Evolutionary conservation across 768 basidiomycete genomes (phyloP), one percentile per base, ranked within the genome.

Genomic region (Clavulina sp.): DNA sequence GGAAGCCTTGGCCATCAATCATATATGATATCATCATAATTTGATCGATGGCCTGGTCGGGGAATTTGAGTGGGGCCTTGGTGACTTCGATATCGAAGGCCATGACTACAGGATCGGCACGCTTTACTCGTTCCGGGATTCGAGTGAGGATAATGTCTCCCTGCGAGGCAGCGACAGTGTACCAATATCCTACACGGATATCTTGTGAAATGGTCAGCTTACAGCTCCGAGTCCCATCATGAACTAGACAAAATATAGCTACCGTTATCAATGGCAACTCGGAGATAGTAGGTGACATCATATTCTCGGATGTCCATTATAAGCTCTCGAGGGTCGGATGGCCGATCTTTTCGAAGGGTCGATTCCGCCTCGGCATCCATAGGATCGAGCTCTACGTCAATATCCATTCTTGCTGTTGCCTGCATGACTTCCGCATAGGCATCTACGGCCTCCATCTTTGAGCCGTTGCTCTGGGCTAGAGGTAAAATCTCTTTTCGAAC

Each of bases 21-120:
- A 99, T 97, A 67, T 97, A 99, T 41, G 95, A 99, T 57, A 99
- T 97, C 95, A 99, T 99, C 93, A 99, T 99, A 60, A 99, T 89
- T 63, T 96, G 92, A 69, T 97, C 95, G 24, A 87, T 81, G 4
- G 78, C 76, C 58, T 91, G 83, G 68, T 97, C 95, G 1, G 95
- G 93, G 62, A 97, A 97, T 66, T 97, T 97, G 60, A 97, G 77
- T n/a, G 95, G 93, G n/a, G 87, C 84, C 68, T 99, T 99, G 1
- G 92, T 93, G 18, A 88, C 92, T 65, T 99, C 95, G 62, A 99
- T 99, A 78, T 97, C 95, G 64, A 73, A 99, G 0, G 95, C 95
- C 87, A 99, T 84, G 49, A 99, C 91, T 40, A 99, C 91, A 0
- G 95, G 95, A 61, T 99, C 95, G 21, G 95, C 91, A 75, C 95